Evolutionary conservation across 2,329 filamentous ascomycete species (phyloP).

Genomic region (Nigrograna mackinnonii): DNA sequence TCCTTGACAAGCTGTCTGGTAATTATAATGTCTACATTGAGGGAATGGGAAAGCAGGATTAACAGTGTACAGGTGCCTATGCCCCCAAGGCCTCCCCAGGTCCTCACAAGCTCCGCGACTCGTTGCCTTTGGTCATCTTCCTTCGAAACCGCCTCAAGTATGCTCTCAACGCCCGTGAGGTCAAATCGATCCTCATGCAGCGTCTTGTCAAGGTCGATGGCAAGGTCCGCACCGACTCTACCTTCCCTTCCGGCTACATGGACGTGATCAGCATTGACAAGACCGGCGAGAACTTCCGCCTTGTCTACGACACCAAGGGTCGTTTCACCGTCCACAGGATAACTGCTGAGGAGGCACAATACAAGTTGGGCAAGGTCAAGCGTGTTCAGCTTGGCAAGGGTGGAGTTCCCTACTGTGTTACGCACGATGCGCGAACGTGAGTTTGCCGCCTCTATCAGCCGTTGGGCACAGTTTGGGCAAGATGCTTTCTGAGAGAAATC

Average conservation of each 20-base stretch:
- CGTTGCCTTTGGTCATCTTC: constrained; percentile 97
- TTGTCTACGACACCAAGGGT: constrained; percentile 99
- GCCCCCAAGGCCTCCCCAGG: constrained; percentile 72
- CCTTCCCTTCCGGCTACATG: constrained; percentile 98
- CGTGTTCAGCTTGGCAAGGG: constrained; percentile 98
- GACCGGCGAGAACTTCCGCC: constrained; percentile 99
- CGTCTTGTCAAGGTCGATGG: constrained; percentile 99
- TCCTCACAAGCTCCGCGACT: constrained; percentile 99
- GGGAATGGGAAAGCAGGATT: constrained; percentile 42
- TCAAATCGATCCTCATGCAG: constrained; percentile 98
- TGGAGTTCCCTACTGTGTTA: constrained; percentile 99
- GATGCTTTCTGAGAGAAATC: constrained; percentile 35
- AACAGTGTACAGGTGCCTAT: constrained; percentile 48
- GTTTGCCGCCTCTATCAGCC: constrained; percentile 99
- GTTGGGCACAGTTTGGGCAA: constrained; percentile 71
- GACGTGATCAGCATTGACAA: constrained; percentile 99
- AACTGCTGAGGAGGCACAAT: constrained; percentile 97
- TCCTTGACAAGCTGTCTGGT: constrained; percentile 99
- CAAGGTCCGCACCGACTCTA: constrained; percentile 98
- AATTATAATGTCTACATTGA: constrained; percentile 12
- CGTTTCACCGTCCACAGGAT: constrained; percentile 99
- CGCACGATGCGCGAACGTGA: constrained; percentile 99
- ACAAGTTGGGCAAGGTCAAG: constrained; percentile 99
- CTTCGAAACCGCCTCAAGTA: constrained; percentile 85
- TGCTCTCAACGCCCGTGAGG: constrained; percentile 97